These are phyloP conservation scores for Saccharomycopsis javanensis DNA, from an alignment of 805 yeast genomes.

Conservation along the genomic window DNA sequence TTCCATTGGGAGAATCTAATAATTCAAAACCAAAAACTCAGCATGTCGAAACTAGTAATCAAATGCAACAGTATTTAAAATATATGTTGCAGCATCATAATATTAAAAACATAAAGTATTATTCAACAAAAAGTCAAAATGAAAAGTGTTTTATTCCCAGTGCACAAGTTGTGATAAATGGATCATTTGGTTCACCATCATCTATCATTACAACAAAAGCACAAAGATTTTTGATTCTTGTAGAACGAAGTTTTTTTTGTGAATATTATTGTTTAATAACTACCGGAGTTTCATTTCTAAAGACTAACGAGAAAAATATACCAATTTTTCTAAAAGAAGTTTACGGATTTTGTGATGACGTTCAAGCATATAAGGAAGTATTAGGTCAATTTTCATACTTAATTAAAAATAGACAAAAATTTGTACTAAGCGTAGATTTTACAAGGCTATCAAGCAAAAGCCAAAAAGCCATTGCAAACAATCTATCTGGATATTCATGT, in stretches of 20 bases:
- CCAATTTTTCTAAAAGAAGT: background rate
- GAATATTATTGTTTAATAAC: constrained; percentile 2
- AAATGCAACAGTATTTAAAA: background rate
- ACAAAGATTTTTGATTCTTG: background rate
- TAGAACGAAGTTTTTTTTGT: background rate
- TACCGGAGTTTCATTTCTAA: background rate
- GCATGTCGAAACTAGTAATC: background rate
- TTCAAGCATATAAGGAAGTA: background rate
- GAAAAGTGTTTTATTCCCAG: background rate
- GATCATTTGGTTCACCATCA: background rate
- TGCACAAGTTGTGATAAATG: background rate
- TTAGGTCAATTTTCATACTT: background rate
- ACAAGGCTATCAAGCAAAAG: background rate
- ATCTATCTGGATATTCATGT: background rate
- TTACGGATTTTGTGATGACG: background rate
- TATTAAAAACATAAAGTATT: background rate
- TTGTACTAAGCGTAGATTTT: background rate
- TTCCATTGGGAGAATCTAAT: background rate
- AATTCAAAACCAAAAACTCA: no score
- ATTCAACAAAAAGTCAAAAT: background rate
- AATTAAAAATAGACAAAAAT: background rate
- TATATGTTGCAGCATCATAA: background rate
- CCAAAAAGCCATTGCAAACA: background rate
- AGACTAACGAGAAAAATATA: background rate
- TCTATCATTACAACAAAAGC: background rate